Conservation (phyloP, 1,139 yeast species). For the Keqinozyma sinolaborantium region DNA sequence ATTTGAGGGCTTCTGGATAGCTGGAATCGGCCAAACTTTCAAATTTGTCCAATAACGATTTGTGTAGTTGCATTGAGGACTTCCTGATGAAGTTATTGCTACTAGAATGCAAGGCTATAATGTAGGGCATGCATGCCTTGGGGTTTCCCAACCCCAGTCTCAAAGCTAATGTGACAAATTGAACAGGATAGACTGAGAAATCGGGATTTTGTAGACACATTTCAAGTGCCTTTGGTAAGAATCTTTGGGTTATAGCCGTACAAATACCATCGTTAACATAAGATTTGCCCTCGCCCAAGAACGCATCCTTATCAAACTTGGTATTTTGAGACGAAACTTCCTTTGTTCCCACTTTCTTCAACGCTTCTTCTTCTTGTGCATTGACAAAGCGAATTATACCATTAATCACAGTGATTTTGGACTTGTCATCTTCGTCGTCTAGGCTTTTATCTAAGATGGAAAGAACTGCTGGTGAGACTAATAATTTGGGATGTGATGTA, state of each 20-base stretch:
- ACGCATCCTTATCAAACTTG: constrained; percentile 44
- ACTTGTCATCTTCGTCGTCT: constrained; percentile 17
- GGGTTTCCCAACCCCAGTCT: constrained; percentile 75
- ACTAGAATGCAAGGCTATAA: constrained; percentile 68
- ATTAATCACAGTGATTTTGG: constrained; percentile 49
- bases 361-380: constrained; percentile 45
- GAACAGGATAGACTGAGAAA: constrained; percentile 47
- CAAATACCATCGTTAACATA: constrained; percentile 67
- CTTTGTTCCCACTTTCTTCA: constrained; percentile 32
- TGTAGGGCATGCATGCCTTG: constrained; percentile 59
- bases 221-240: constrained; percentile 43
- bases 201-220: constrained; percentile 45
- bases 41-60: constrained; percentile 56
- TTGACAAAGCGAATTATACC: constrained; percentile 55
- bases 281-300: constrained; percentile 47
- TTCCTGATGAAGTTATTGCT: constrained; percentile 36
- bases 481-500: constrained; percentile 57
- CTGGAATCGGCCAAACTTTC: constrained; percentile 68
- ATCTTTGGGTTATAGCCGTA: constrained; percentile 67
- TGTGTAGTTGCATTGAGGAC: constrained; percentile 52
- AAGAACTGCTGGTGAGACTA: constrained; percentile 52
- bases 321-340: constrained; percentile 24
- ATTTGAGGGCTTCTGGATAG: constrained; percentile 60
- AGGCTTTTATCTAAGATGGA: constrained; percentile 53
- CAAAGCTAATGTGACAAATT: constrained; percentile 52